phyloP scores from a whole-genome alignment of 306 rosid species.

The Acacia melanoxylon region DNA sequence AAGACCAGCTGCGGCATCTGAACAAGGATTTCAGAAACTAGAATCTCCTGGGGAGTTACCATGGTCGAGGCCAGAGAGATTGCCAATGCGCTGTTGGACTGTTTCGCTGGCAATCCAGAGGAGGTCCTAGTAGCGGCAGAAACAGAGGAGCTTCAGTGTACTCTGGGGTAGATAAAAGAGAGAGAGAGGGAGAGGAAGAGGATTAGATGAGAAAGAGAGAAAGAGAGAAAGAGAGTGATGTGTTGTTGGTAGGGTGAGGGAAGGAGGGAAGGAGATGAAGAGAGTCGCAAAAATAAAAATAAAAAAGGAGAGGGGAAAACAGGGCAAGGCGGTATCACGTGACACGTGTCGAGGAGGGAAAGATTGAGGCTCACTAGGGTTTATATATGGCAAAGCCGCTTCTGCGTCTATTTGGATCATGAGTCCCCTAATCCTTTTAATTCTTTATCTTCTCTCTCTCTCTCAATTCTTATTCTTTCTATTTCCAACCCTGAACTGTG shows the following conservation, averaged over 20 bases:
- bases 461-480: neutral
- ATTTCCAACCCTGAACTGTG: neutral
- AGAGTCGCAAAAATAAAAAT: neutral
- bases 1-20: constrained; percentile 16
- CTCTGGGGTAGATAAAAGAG: neutral
- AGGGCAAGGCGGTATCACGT: neutral
- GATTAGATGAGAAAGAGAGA: neutral
- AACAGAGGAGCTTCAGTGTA: neutral
- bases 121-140: neutral
- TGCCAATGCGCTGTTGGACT: neutral
- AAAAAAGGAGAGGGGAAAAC: constrained; percentile 9
- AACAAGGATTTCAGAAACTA: constrained; percentile 41
- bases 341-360: constrained; percentile 51
- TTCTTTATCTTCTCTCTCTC: neutral
- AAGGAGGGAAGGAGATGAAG: neutral
- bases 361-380: constrained; percentile 53
- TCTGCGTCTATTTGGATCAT: neutral
- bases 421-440: neutral
- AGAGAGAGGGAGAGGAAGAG: neutral
- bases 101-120: neutral
- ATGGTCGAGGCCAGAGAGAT: neutral
- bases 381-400: constrained; percentile 10
- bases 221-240: neutral
- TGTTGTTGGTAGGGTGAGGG: neutral
- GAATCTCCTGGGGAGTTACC: constrained; percentile 28